phyloP scores from a whole-genome alignment of 176 grass and related monocot species.

The Triticum urartu region DNA sequence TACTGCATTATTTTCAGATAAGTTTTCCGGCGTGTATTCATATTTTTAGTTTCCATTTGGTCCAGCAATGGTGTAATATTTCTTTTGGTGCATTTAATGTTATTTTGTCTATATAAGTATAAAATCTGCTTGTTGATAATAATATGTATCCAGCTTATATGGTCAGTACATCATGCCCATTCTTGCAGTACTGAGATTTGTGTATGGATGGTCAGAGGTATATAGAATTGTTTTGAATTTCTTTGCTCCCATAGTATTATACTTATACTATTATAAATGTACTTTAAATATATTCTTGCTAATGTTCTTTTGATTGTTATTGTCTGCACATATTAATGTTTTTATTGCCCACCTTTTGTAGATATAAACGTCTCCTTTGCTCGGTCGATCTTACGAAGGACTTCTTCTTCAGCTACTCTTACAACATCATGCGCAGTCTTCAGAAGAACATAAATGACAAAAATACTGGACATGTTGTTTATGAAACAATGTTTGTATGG shows the following conservation, averaged over 20 bases:
- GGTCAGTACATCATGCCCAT: constrained; percentile 30
- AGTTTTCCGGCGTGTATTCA: constrained; percentile 12
- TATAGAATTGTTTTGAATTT: constrained; percentile 45
- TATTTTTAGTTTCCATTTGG: constrained; percentile 15
- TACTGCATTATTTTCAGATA: constrained; percentile 26
- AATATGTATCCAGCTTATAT: constrained; percentile 30
- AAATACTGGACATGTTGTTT: constrained; percentile 57
- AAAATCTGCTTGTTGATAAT: constrained; percentile 30
- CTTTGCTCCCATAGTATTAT: constrained; percentile 11
- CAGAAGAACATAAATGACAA: constrained; percentile 82
- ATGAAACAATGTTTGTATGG: constrained; percentile 99
- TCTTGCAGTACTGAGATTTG: constrained; percentile 46
- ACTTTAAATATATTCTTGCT: background rate
- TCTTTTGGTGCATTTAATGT: background rate
- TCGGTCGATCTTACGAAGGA: constrained; percentile 92
- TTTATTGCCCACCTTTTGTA: constrained; percentile 32
- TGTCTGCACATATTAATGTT: constrained; percentile 29
- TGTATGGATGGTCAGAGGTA: constrained; percentile 57
- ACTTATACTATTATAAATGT: constrained; percentile 13
- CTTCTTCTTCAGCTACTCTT: constrained; percentile 99
- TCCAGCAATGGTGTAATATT: constrained; percentile 1
- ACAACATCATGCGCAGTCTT: constrained; percentile 97
- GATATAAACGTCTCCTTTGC: constrained; percentile 90
- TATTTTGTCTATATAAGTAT: background rate
- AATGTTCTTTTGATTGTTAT: constrained; percentile 4